Conservation (phyloP, 148 eudicot species). For the Suaeda aralocaspica region DNA sequence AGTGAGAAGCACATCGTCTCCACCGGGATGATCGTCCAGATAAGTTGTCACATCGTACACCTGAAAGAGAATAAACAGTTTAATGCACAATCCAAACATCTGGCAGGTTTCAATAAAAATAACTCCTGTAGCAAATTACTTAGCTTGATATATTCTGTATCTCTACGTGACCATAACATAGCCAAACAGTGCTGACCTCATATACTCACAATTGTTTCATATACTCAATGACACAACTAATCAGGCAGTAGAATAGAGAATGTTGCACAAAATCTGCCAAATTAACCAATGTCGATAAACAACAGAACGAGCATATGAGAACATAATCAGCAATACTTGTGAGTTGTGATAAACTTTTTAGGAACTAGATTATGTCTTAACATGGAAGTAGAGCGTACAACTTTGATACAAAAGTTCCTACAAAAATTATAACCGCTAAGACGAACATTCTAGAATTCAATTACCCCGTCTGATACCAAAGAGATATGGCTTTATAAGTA, state of each 20-base stretch:
- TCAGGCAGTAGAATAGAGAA: not conserved
- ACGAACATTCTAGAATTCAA: not conserved
- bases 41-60: slow-evolving; percentile 90
- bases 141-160: not conserved
- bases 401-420: not conserved
- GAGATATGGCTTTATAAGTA: not conserved
- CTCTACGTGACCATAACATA: too few relatives aligned
- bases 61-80: slow-evolving; percentile 29
- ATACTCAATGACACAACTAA: not conserved
- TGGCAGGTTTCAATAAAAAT: not conserved
- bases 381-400: not conserved
- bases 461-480: not conserved
- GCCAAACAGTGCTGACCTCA: not conserved
- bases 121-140: not conserved
- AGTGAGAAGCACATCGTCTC: slow-evolving; percentile 74
- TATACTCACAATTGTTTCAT: not conserved
- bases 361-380: not conserved
- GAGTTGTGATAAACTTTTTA: not conserved
- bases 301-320: not conserved
- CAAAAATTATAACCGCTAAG: not conserved
- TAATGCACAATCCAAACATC: not conserved
- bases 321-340: not conserved
- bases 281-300: not conserved
- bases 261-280: not conserved
- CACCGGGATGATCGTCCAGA: slow-evolving; percentile 93